These are phyloP conservation scores for Penicillium verrucosum DNA, from an alignment of 2,329 filamentous ascomycete genomes.

Conservation along the genomic window DNA sequence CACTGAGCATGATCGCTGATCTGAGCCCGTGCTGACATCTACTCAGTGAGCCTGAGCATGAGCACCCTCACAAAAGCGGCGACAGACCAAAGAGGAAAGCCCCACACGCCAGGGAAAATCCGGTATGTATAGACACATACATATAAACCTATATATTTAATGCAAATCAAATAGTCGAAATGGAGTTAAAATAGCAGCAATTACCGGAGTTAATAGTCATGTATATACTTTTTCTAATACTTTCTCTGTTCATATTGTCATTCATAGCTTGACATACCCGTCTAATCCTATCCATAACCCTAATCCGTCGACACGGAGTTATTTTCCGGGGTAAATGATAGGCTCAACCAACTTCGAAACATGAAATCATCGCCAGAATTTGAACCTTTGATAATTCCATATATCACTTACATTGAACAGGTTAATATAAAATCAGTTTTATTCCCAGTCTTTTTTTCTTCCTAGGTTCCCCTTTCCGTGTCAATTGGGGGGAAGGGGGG, in stretches of 20 bases:
- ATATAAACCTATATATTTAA: too few species aligned
- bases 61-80: too few species aligned
- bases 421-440: neutral
- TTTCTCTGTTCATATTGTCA: neutral
- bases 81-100: too few species aligned
- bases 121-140: too few species aligned
- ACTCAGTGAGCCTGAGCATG: too few species aligned
- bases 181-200: too few species aligned
- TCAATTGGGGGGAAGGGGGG: neutral
- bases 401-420: neutral
- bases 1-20: too few species aligned
- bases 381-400: too few species aligned
- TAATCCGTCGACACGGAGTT: neutral
- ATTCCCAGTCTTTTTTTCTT: neutral
- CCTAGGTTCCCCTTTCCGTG: neutral
- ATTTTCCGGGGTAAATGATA: neutral
- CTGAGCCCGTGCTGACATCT: too few species aligned
- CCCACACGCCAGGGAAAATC: too few species aligned
- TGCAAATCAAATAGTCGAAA: too few species aligned
- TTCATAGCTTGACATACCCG: neutral
- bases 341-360: neutral
- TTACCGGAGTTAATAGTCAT: too few species aligned
- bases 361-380: neutral
- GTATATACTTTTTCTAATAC: neutral
- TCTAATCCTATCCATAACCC: neutral